Percentiles rank a stretch among this genome's conserved stretches.
Conservation (phyloP, 306 rosid genomes). For the Prunus armeniaca region DNA sequence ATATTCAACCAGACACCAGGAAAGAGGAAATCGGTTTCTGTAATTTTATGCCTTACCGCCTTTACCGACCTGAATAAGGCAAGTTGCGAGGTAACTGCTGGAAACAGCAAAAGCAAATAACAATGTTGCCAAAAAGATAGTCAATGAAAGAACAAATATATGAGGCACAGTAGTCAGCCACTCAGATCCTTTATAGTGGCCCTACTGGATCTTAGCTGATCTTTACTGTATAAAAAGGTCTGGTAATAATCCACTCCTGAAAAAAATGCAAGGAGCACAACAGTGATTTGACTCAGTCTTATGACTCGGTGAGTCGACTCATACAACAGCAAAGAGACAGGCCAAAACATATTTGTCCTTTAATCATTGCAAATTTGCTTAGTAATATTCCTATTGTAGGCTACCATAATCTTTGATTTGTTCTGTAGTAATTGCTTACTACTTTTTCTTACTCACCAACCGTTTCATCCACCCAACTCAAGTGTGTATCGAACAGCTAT, state of each 20-base stretch:
- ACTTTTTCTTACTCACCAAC: slow-evolving; percentile 3
- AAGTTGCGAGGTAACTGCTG: slow-evolving; percentile 28
- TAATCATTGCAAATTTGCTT: slow-evolving; percentile 7
- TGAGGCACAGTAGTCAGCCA: slow-evolving; percentile 48
- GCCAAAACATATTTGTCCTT: not conserved
- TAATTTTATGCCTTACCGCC: slow-evolving; percentile 23
- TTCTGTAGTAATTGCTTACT: not conserved
- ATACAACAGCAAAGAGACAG: slow-evolving; percentile 5
- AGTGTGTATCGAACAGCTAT: not conserved
- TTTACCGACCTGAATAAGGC: slow-evolving; percentile 24
- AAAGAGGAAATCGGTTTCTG: not conserved
- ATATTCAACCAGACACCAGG: slow-evolving; percentile 3
- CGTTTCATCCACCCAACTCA: slow-evolving; percentile 8
- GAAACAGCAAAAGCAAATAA: slow-evolving; percentile 8
- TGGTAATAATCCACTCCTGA: slow-evolving; percentile 31
- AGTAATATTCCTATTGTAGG: not conserved
- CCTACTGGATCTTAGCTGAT: slow-evolving; percentile 12
- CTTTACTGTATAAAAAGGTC: not conserved
- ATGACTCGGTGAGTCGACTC: slow-evolving; percentile 6
- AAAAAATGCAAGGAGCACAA: slow-evolving; percentile 9
- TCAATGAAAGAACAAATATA: slow-evolving; percentile 26
- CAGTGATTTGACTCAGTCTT: slow-evolving; percentile 1
- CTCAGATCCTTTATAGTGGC: slow-evolving; percentile 30
- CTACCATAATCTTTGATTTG: slow-evolving; percentile 3
- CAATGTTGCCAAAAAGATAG: slow-evolving; percentile 29